A percentile compares a stretch with the other conserved stretches of the same genome.
Conservation (phyloP, 2,329 filamentous ascomycete genomes). For the Penicillium griseofulvum region DNA sequence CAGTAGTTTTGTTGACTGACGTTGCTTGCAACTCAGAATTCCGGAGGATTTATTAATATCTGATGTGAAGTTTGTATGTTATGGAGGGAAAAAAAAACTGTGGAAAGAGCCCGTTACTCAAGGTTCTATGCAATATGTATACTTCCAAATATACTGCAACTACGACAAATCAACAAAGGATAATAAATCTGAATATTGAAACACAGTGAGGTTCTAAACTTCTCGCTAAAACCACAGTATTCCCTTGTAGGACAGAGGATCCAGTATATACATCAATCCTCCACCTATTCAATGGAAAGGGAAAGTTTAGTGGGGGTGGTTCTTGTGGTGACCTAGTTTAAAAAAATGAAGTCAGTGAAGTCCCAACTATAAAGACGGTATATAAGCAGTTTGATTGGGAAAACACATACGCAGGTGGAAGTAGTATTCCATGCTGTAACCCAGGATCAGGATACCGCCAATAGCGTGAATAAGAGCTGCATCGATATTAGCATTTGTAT, state of each 20-base stretch:
- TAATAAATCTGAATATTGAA: conserved; percentile 15
- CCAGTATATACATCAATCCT: conserved; percentile 44
- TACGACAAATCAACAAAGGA: background rate
- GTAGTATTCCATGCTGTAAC: conserved; percentile 99
- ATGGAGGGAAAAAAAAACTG: background rate
- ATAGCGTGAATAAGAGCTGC: conserved; percentile 87
- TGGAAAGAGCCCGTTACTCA: conserved; percentile 1
- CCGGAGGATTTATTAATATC: background rate
- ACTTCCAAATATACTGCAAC: conserved; percentile 10
- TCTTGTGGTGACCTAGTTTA: conserved; percentile 97
- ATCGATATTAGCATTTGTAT: conserved; percentile 12
- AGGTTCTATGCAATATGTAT: background rate
- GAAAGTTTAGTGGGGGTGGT: conserved; percentile 85
- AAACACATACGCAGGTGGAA: conserved; percentile 89
- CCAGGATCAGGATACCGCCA: conserved; percentile 71
- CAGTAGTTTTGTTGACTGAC: too few relatives aligned
- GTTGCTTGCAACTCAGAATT: background rate
- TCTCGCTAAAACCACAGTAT: conserved; percentile 29
- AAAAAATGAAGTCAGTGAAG: conserved; percentile 11
- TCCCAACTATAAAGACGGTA: background rate
- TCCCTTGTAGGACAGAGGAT: conserved; percentile 30
- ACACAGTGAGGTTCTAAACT: conserved; percentile 20
- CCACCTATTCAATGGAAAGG: conserved; percentile 19
- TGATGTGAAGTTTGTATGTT: background rate
- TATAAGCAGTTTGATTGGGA: background rate